Percentiles rank a stretch among this genome's conserved stretches.
phyloP scores from a whole-genome alignment of 441 rosid genomes.

The Jatropha podagrica region DNA sequence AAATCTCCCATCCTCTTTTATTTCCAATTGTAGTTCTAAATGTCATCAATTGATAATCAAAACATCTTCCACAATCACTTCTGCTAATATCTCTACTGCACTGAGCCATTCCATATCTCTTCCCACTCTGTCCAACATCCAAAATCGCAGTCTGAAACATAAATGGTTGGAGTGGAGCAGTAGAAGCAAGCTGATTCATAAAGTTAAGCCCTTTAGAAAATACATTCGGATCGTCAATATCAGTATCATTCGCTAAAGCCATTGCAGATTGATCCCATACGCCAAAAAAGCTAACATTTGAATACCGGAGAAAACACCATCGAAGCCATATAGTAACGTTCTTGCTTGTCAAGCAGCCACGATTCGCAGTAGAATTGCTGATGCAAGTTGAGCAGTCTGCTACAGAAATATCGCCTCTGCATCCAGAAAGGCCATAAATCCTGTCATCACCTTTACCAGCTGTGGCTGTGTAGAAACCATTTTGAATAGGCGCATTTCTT shows the following conservation, averaged over 20 bases:
- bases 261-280: constrained; percentile 31
- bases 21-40: constrained; percentile 32
- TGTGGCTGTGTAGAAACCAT: constrained; percentile 29
- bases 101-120: constrained; percentile 47
- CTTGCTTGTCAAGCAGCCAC: constrained; percentile 26
- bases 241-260: constrained; percentile 32
- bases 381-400: constrained; percentile 33
- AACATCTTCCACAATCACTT: constrained; percentile 31
- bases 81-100: constrained; percentile 38
- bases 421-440: constrained; percentile 38
- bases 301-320: constrained; percentile 41
- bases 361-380: constrained; percentile 15
- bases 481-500: constrained; percentile 15
- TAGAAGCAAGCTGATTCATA: constrained; percentile 33
- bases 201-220: constrained; percentile 30
- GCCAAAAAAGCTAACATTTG: constrained; percentile 37
- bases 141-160: constrained; percentile 34
- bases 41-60: constrained; percentile 26
- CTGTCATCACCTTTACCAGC: constrained; percentile 23
- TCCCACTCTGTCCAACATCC: constrained; percentile 38
- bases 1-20: constrained; percentile 41
- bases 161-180: constrained; percentile 26
- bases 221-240: constrained; percentile 35
- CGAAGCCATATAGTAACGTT: constrained; percentile 30
- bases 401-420: constrained; percentile 35